Evolutionary conservation across 129 eudicot species (phyloP), one percentile per base, ranked within the genome.

Genomic region (Mikania micrantha): DNA sequence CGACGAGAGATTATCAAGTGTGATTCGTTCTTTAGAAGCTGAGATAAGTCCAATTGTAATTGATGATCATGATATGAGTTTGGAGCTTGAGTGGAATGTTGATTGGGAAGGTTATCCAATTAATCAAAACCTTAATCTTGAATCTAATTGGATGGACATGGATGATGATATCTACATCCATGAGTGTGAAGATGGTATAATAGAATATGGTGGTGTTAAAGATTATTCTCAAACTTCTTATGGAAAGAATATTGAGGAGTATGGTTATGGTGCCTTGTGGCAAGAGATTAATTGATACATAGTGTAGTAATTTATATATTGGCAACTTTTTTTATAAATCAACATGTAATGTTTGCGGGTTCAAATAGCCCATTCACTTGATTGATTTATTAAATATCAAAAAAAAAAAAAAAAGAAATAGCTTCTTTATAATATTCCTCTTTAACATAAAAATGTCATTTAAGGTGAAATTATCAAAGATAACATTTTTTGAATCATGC

Each of bases 1-100:
- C 10, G 77, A 82, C 6, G 87, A 88, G 34, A 70, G 72, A 48
- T 71, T 88, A 60, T 56, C 71, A 2, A 83, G 70, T 8, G 88
- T 88, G 6, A 88, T 82, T 4, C 76, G 61, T 20, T 85, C 96
- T 17, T 57, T 88, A 48, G 91, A 88, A 66, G 91, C 88, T 1
- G 88, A 85, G 67, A 84, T 87, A 52, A 75, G 69, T 5, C 85
- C 80, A 25, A 22, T 36, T 28, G 52, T 79, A 28, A 80, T 66
- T 5, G 64, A 73, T 11, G 84, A 53, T 9, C 45, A 28, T 12
- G 60, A 47, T 67, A 76, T 45, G 59, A 32, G 69, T 20, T 64
- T 63, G 39, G 79, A 75, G 38, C 66, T 77, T 21, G 74, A 60
- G 42, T 75, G 80, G 82, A 77, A 69, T 47, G 36, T 19, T 6